phyloP scores from a whole-genome alignment of 495 filamentous ascomycete species.

The Daldinia loculata region DNA sequence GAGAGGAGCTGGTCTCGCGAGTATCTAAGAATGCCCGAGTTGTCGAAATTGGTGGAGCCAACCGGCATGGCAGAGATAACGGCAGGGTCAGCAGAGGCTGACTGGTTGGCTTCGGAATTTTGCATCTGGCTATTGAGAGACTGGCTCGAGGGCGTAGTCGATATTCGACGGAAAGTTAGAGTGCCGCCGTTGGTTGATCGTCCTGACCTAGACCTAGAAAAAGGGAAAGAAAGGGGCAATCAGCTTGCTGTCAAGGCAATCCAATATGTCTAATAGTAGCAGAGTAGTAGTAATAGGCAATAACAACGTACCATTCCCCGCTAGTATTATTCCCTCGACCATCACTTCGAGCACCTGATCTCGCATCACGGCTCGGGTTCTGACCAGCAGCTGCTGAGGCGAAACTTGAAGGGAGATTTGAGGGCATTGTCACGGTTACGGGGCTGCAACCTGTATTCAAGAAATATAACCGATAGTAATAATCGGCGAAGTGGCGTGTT shows the following conservation, averaged over 20 bases:
- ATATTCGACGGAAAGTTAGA: conserved; percentile 85
- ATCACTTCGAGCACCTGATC: conserved; percentile 63
- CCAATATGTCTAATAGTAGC: not conserved
- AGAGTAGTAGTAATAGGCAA: not conserved
- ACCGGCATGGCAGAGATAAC: conserved; percentile 44
- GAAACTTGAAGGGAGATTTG: conserved; percentile 83
- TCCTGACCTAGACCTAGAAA: conserved; percentile 54
- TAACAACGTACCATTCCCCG: conserved; percentile 45
- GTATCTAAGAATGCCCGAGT: conserved; percentile 63
- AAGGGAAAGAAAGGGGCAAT: conserved; percentile 10
- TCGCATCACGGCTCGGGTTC: conserved; percentile 62
- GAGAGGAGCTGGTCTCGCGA: conserved; percentile 84
- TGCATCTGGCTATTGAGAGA: conserved; percentile 70
- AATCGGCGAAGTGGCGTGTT: conserved; percentile 4
- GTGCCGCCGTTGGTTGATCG: conserved; percentile 76
- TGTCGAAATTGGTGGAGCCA: conserved; percentile 52
- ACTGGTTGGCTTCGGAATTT: conserved; percentile 56
- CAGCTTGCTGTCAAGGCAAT: conserved; percentile 44
- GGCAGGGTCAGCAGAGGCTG: conserved; percentile 50
- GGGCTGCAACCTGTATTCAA: conserved; percentile 25
- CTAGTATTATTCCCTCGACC: conserved; percentile 53
- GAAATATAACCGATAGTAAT: conserved; percentile 18
- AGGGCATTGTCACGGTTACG: conserved; percentile 64
- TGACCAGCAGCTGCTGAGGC: conserved; percentile 83
- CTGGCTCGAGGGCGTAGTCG: conserved; percentile 62